Conservation (phyloP, 352 stramenopile genomes). For the Pythium grandisporangium region DNA sequence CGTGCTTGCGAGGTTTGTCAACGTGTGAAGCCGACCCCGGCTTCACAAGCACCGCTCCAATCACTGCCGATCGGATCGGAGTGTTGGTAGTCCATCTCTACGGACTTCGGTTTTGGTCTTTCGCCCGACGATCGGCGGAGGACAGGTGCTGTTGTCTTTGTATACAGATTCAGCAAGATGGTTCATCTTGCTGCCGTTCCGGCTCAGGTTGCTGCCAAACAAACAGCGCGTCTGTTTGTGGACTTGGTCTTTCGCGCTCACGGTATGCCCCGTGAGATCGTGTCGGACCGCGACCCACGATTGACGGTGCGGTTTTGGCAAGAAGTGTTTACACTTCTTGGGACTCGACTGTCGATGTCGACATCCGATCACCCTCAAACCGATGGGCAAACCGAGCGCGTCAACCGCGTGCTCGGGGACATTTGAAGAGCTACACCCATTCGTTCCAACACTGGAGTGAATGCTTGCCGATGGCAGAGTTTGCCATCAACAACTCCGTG, state of each 20-base stretch:
- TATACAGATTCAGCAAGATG: slow-evolving; percentile 9
- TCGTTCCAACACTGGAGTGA: slow-evolving; percentile 6
- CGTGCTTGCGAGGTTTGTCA: slow-evolving; percentile 16
- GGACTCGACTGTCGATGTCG: neutral
- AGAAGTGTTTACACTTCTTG: neutral
- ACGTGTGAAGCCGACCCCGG: slow-evolving; percentile 9
- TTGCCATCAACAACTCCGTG: slow-evolving; percentile 19
- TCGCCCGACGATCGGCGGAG: neutral
- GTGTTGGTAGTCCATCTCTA: slow-evolving; percentile 7
- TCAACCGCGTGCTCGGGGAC: slow-evolving; percentile 8
- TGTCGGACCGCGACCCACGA: neutral
- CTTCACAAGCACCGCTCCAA: slow-evolving; percentile 4
- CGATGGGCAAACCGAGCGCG: slow-evolving; percentile 2
- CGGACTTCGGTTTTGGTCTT: slow-evolving; percentile 17
- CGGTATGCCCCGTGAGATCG: neutral
- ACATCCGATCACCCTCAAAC: neutral
- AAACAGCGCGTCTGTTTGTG: slow-evolving; percentile 2
- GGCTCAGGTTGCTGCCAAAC: neutral
- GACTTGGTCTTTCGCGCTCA: slow-evolving; percentile 2
- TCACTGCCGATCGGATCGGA: too few species aligned
- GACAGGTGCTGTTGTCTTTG: slow-evolving; percentile 6
- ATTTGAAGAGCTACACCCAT: slow-evolving; percentile 8
- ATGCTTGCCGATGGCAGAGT: slow-evolving; percentile 12
- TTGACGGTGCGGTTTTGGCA: neutral
- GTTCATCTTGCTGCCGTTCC: slow-evolving; percentile 3